Evolutionary conservation across 2,329 filamentous ascomycete genomes (phyloP), one percentile per base, ranked within the genome.

Genomic region (Aspergillus costaricaensis): DNA sequence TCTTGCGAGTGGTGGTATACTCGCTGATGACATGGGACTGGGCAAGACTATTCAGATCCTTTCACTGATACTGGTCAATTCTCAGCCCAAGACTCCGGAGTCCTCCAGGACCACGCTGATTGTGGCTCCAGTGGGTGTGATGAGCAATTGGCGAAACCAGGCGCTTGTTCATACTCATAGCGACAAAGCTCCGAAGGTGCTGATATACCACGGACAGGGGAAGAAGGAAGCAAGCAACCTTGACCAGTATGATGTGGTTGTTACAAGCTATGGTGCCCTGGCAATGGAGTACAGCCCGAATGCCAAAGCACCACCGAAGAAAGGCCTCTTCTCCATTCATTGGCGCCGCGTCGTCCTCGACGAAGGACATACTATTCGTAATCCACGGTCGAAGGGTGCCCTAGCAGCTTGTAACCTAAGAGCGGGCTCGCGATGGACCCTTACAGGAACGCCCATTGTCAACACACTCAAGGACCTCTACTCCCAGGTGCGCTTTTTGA

Each of bases 11-110:
- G 92, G 92, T 17, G 92, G 92, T 32, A 92, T 96, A 53, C 82
- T 96, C 8, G 91, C 92, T 2, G 92, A 96, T 73, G 92, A 96
- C 69, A 96, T 96, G 93, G 92, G 92, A 3, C 78, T 96, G 5
- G 92, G 92, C 23, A 96, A 96, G 79, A 96, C 92, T 0, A 82
- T 96, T 8, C 90, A 96, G 72, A 84, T 92, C 51, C 94, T 96
- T 67, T 90, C 91, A 56, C 78, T 96, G 38, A 88, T 96, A 58
- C 77, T 93, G 65, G 80, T 84, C 2, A 85, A 87, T 59, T 65
- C 74, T 1, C 63, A 71, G 17, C 76, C 76, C 2, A 73, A 69
- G 54, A 80, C 80, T 15, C 68, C 75, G 4, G 82, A 81, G 5
- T 78, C 77, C 0, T 72, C 80, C 2, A 87, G 86, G 3, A 80